These are phyloP conservation scores for Podospora pseudoanserina DNA, from an alignment of 495 filamentous ascomycete genomes.

Conservation along the genomic window DNA sequence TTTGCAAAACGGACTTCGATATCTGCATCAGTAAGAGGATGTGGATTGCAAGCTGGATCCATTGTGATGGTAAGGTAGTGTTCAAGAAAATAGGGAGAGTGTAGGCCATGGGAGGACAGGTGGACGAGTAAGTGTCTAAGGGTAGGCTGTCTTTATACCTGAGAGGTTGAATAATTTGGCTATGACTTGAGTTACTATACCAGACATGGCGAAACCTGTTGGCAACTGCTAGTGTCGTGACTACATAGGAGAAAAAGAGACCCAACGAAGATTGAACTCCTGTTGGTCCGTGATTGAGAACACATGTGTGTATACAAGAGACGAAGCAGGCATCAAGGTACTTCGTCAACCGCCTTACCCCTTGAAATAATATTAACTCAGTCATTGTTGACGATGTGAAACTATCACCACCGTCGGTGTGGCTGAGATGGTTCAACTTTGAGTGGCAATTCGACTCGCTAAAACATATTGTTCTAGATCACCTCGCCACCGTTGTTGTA, in stretches of 20 bases:
- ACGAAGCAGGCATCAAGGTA: neutral
- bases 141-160: neutral
- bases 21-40: neutral
- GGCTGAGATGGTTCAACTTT: too few relatives aligned
- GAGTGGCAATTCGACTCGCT: too few relatives aligned
- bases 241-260: neutral
- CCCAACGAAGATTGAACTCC: neutral
- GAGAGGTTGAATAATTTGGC: neutral
- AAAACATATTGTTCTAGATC: too few relatives aligned
- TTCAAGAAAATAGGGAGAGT: too few relatives aligned
- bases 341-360: neutral
- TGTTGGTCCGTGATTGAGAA: neutral
- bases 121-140: too few relatives aligned
- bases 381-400: neutral
- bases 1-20: neutral
- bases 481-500: too few relatives aligned
- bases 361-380: neutral
- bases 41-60: too few relatives aligned
- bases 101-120: too few relatives aligned
- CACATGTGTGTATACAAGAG: neutral
- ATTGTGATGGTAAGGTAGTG: too few relatives aligned
- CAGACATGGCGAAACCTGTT: neutral
- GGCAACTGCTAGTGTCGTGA: neutral
- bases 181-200: neutral
- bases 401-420: neutral